Conservation (phyloP, 768 basidiomycete genomes). For the Boletus coccyginus region DNA sequence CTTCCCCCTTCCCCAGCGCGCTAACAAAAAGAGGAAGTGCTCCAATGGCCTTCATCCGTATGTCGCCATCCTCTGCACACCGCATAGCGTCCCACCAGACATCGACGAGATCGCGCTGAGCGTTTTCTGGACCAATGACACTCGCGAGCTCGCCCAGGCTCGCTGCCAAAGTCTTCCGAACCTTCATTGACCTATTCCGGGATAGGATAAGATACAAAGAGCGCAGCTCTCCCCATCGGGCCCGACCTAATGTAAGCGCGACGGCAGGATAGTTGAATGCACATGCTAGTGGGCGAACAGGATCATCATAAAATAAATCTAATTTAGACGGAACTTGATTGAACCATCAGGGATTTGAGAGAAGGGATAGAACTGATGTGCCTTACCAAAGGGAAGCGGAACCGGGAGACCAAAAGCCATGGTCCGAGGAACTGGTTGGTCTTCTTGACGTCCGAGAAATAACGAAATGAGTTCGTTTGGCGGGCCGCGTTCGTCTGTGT, state of each 20-base stretch:
- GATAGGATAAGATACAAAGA: slow-evolving; percentile 66
- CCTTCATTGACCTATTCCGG: slow-evolving; percentile 54
- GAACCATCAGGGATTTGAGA: slow-evolving; percentile 3
- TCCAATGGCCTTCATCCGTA: slow-evolving; percentile 70
- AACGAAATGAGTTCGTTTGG: slow-evolving; percentile 72
- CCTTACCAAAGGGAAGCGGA: slow-evolving; percentile 19
- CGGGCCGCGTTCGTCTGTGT: slow-evolving; percentile 56
- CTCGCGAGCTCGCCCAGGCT: slow-evolving; percentile 87
- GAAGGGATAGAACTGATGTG: neutral
- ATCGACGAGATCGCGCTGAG: slow-evolving; percentile 63
- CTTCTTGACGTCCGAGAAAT: slow-evolving; percentile 65
- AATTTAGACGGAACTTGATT: slow-evolving; percentile 26
- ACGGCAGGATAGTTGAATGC: slow-evolving; percentile 94
- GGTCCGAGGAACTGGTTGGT: slow-evolving; percentile 35
- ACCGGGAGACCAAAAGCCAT: slow-evolving; percentile 4
- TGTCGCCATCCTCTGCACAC: slow-evolving; percentile 58
- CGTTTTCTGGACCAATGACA: slow-evolving; percentile 72
- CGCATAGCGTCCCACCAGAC: slow-evolving; percentile 66
- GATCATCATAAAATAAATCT: slow-evolving; percentile 57
- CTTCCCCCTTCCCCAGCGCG: slow-evolving; percentile 47
- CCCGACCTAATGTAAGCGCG: slow-evolving; percentile 71
- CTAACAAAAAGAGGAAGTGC: slow-evolving; percentile 55
- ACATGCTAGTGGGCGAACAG: slow-evolving; percentile 71
- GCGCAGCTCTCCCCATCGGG: slow-evolving; percentile 73
- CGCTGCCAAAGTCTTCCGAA: slow-evolving; percentile 80